Percentiles rank a stretch among this genome's conserved stretches.
Evolutionary conservation across 2,329 filamentous ascomycete genomes (phyloP).

Genomic region (Fusarium burgessii): DNA sequence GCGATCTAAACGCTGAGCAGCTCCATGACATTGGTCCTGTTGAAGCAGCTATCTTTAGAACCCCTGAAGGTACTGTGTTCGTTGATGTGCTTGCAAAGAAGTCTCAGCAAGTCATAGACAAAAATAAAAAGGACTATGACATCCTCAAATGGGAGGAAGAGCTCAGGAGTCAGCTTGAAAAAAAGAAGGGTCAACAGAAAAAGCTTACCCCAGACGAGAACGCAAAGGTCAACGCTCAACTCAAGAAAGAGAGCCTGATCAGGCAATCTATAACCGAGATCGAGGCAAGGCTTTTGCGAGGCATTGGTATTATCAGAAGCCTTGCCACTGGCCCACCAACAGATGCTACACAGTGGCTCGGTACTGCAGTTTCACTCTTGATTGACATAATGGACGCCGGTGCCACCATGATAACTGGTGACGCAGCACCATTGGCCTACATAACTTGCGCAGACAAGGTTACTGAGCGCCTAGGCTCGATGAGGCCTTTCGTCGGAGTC

Average conservation of each 20-base stretch:
- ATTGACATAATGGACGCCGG: slow-evolving; percentile 82
- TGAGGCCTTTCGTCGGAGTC: slow-evolving; percentile 86
- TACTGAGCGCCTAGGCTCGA: slow-evolving; percentile 77
- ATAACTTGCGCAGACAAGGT: slow-evolving; percentile 82
- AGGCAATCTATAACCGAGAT: slow-evolving; percentile 77
- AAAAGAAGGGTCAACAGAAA: slow-evolving; percentile 91
- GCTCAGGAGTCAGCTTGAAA: slow-evolving; percentile 84
- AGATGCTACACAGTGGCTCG: slow-evolving; percentile 89
- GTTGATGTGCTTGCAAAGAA: slow-evolving; percentile 93
- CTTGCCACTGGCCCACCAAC: slow-evolving; percentile 90
- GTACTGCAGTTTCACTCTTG: slow-evolving; percentile 79
- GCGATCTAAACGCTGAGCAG: slow-evolving; percentile 78
- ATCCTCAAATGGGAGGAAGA: slow-evolving; percentile 98
- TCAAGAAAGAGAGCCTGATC: slow-evolving; percentile 87
- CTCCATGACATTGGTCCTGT: slow-evolving; percentile 81
- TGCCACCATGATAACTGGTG: slow-evolving; percentile 83
- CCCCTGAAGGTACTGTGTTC: slow-evolving; percentile 87
- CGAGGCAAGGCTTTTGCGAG: slow-evolving; percentile 79
- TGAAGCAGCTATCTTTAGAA: slow-evolving; percentile 93
- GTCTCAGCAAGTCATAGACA: slow-evolving; percentile 75
- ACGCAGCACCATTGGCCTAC: slow-evolving; percentile 81
- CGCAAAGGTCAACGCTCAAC: slow-evolving; percentile 88
- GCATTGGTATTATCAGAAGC: slow-evolving; percentile 85
- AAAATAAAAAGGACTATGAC: slow-evolving; percentile 95
- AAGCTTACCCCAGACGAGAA: slow-evolving; percentile 92